Base-by-base conservation (phyloP, 148 eudicot species). In the Rhododendron kiyosumense region DNA sequence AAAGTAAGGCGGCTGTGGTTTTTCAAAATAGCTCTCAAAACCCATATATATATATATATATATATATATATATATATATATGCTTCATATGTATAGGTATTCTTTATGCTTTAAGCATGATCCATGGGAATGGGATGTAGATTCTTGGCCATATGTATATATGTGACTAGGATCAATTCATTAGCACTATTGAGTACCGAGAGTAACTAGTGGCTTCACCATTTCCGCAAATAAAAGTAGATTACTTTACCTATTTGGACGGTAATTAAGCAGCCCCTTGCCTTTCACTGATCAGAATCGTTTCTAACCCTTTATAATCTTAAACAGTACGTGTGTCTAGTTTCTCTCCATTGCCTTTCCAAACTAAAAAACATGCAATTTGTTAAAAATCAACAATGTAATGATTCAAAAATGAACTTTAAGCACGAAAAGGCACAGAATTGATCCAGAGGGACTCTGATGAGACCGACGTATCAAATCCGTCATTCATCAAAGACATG, bases 61-160 rank as follows among this genome's bases (percentile, higher is more conserved):
- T 32, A 32, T 32, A 32, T 32, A 32, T 32, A 41, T 14, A 26
- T 10, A n/a, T n/a, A 71, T 14, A 71, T 71, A 71, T 5, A 11
- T 10, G 26, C 46, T 20, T 45, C n/a, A n/a, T 46, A 48, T 12
- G 36, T n/a, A 43, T 78, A 41, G 45, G 45, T 41, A 78, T 78
- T 78, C 51, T 20, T 20, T 78, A 18, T n/a, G 32, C 81, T 45
- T 78, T 41, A 43, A 41, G 45, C 28, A 22, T 12, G 26, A 24
- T 71, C 81, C 54, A 45, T 43, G 52, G 81, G 81, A 78, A 45
- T 45, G n/a, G 81, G 81, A 78, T 10, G 81, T 43, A 78, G 81
- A 78, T 41, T 78, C 52, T 78, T 28, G 76, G 76, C 22, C 76
- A 30, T 71, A 28, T 13, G 7, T 28, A 7, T 22, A 20, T 1